These are phyloP conservation scores for Plasmodium knowlesi DNA, from an alignment of 169 alveolate genomes.

Conservation along the genomic window DNA sequence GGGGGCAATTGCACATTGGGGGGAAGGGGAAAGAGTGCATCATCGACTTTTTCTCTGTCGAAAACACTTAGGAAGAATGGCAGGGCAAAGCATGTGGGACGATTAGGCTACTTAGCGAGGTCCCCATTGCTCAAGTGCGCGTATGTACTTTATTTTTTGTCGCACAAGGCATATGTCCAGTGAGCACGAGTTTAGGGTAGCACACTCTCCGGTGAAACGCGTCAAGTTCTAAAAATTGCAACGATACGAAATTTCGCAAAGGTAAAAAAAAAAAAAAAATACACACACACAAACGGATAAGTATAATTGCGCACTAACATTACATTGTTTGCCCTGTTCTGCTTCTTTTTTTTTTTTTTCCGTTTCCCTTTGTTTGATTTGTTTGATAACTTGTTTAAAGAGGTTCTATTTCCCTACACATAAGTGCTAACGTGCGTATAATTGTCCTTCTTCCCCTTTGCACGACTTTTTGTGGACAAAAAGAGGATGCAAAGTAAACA, in stretches of 20 bases:
- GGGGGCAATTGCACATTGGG: background rate
- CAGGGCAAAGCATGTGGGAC: background rate
- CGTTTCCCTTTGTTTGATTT: too few relatives aligned
- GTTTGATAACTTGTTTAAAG: too few relatives aligned
- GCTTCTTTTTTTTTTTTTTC: too few relatives aligned
- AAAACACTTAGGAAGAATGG: background rate
- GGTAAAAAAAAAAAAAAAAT: background rate
- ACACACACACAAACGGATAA: too few relatives aligned
- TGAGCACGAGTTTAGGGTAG: background rate
- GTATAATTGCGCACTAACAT: too few relatives aligned
- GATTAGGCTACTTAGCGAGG: background rate
- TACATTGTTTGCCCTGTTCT: too few relatives aligned
- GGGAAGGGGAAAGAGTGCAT: background rate
- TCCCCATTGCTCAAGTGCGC: background rate
- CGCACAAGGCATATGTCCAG: background rate
- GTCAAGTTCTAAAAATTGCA: background rate
- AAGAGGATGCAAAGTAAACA: too few relatives aligned
- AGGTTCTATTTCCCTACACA: too few relatives aligned
- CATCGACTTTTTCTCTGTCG: background rate
- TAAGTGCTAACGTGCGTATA: too few relatives aligned
- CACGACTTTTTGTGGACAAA: too few relatives aligned
- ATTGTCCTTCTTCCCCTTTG: too few relatives aligned
- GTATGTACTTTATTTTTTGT: background rate
- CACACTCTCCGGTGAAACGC: constrained; percentile 1
- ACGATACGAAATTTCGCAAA: background rate